phyloP scores from a whole-genome alignment of 106 monocot genomes.

The Apostasia ramifera region DNA sequence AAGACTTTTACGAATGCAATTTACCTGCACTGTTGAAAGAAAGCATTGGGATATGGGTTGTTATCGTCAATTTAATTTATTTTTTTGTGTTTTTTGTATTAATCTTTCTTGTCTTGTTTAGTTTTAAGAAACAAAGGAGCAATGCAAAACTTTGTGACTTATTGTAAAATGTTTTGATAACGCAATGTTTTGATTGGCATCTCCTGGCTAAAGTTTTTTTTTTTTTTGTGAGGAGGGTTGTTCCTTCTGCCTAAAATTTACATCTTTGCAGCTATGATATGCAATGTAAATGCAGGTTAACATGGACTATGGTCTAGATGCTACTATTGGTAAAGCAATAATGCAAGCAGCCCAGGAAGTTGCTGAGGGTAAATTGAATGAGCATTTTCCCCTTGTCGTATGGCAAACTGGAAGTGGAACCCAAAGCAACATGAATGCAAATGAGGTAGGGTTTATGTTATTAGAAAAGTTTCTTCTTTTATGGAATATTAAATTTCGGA shows the following conservation, averaged over 20 bases:
- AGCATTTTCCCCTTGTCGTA: constrained; percentile 97
- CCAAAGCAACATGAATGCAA: constrained; percentile 99
- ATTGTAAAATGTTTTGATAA: not conserved
- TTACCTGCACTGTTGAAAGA: no score
- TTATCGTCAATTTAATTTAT: no score
- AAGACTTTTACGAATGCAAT: no score
- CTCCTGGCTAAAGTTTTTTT: not conserved
- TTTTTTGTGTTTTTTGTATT: no score
- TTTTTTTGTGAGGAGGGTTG: not conserved
- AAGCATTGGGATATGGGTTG: no score
- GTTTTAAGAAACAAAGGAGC: not conserved
- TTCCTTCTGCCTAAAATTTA: not conserved
- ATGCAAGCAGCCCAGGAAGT: constrained; percentile 96
- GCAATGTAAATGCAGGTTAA: constrained; percentile 53
- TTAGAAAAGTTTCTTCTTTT: not conserved
- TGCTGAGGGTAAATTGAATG: constrained; percentile 84
- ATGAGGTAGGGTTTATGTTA: constrained; percentile 52
- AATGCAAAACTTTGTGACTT: not conserved
- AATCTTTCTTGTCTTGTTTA: not conserved
- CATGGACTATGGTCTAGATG: constrained; percentile 93
- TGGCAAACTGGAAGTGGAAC: constrained; percentile 99
- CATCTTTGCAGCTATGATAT: not conserved
- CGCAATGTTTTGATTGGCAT: not conserved
- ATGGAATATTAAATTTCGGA: not conserved
- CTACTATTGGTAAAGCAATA: constrained; percentile 85